Evolutionary conservation across 495 filamentous ascomycete species (phyloP).

Genomic region (Amphirosellinia nigrospora): DNA sequence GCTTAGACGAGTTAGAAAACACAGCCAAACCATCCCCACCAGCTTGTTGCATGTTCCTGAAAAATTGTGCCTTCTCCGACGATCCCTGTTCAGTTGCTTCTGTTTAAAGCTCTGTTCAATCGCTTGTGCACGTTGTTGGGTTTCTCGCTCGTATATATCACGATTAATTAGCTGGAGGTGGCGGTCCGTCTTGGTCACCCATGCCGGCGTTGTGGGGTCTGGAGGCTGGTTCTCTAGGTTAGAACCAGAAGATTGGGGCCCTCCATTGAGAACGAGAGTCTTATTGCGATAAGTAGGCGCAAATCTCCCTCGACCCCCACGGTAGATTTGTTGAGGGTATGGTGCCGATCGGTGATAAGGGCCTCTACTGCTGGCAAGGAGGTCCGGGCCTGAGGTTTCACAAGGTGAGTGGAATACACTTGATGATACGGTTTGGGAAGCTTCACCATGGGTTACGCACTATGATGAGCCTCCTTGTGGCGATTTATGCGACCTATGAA

Average conservation of each 20-base stretch:
- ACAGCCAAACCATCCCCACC: constrained; percentile 43
- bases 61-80: constrained; percentile 67
- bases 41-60: constrained; percentile 47
- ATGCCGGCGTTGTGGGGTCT: constrained; percentile 56
- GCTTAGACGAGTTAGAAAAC: constrained; percentile 41
- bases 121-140: constrained; percentile 71
- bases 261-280: constrained; percentile 72
- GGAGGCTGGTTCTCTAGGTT: constrained; percentile 37
- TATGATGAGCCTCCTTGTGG: constrained; percentile 68
- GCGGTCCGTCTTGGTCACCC: constrained; percentile 81
- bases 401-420: neutral
- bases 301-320: constrained; percentile 54
- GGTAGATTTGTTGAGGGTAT: constrained; percentile 51
- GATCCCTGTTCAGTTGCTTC: constrained; percentile 63
- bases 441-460: constrained; percentile 26
- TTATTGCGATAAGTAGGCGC: constrained; percentile 67
- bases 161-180: constrained; percentile 91
- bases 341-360: constrained; percentile 37
- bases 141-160: constrained; percentile 78
- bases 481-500: constrained; percentile 78
- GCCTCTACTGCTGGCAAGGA: constrained; percentile 22
- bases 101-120: constrained; percentile 73
- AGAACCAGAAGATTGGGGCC: constrained; percentile 38
- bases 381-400: neutral
- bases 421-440: constrained; percentile 7